Evolutionary conservation across 2,329 filamentous ascomycete genomes (phyloP).

Genomic region (Stagonosporopsis tanaceti): DNA sequence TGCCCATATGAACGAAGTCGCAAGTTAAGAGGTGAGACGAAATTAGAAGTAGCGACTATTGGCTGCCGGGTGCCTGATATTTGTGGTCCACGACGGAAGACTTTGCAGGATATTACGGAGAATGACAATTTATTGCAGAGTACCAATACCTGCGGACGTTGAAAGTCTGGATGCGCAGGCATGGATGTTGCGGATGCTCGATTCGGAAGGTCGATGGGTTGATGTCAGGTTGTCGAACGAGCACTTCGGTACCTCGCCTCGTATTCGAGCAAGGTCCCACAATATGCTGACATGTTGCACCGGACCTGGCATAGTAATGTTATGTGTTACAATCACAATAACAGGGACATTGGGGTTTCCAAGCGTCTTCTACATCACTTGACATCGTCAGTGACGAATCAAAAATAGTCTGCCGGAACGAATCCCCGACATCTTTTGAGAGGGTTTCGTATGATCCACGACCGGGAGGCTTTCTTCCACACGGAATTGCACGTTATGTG

Average conservation of each 20-base stretch:
- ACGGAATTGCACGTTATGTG: no score
- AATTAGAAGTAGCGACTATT: background rate
- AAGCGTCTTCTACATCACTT: background rate
- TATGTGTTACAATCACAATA: background rate
- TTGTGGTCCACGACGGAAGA: background rate
- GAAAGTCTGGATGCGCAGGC: background rate
- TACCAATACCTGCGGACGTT: background rate
- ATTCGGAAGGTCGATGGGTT: background rate
- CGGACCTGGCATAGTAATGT: background rate
- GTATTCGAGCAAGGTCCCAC: background rate
- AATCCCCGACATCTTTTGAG: background rate
- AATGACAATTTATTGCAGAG: background rate
- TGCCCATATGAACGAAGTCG: background rate
- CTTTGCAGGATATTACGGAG: background rate
- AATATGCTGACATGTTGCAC: constrained; percentile 2
- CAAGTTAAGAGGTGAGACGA: background rate
- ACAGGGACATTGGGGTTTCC: background rate
- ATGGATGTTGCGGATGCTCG: background rate
- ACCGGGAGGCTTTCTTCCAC: no score
- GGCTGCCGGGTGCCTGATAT: background rate
- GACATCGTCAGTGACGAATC: background rate
- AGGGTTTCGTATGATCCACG: no score
- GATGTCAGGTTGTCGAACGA: background rate
- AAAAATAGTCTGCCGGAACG: background rate
- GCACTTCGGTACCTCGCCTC: background rate